Percentiles rank a stretch among this genome's conserved stretches.
phyloP scores from a whole-genome alignment of 2,329 filamentous ascomycete genomes.

The Fusarium dimerum region DNA sequence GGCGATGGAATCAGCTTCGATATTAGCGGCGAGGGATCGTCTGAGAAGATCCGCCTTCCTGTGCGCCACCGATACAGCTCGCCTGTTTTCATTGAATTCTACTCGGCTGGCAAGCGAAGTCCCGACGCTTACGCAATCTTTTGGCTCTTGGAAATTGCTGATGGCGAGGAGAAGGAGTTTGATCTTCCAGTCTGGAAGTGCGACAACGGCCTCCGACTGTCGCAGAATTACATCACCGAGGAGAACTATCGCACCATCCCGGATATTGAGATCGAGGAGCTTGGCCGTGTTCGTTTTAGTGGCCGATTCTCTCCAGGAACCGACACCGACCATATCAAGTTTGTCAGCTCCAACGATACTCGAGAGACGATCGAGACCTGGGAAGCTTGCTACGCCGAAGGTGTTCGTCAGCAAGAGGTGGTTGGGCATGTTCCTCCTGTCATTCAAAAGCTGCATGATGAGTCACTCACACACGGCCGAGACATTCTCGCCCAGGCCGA shows the following conservation, averaged over 20 bases:
- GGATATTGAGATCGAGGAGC: conserved; percentile 74
- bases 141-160: conserved; percentile 84
- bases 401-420: conserved; percentile 73
- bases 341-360: conserved; percentile 83
- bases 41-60: conserved; percentile 67
- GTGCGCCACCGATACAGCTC: conserved; percentile 90
- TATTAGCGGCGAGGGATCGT: conserved; percentile 44
- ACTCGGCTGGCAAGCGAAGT: conserved; percentile 66
- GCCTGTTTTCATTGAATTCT: conserved; percentile 86
- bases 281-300: conserved; percentile 79
- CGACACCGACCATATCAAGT: conserved; percentile 80
- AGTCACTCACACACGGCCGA: conserved; percentile 75
- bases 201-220: conserved; percentile 70
- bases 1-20: conserved; percentile 54
- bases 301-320: conserved; percentile 88
- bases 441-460: conserved; percentile 76
- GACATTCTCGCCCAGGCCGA: conserved; percentile 76
- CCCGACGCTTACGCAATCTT: conserved; percentile 76
- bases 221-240: conserved; percentile 90
- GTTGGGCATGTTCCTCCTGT: conserved; percentile 70
- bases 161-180: conserved; percentile 75
- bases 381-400: conserved; percentile 89
- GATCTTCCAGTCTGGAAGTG: conserved; percentile 92
- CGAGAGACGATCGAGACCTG: conserved; percentile 93
- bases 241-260: conserved; percentile 70